Conservation (phyloP, 1,284 basidiomycete genomes). For the Prillingera fragicola region DNA sequence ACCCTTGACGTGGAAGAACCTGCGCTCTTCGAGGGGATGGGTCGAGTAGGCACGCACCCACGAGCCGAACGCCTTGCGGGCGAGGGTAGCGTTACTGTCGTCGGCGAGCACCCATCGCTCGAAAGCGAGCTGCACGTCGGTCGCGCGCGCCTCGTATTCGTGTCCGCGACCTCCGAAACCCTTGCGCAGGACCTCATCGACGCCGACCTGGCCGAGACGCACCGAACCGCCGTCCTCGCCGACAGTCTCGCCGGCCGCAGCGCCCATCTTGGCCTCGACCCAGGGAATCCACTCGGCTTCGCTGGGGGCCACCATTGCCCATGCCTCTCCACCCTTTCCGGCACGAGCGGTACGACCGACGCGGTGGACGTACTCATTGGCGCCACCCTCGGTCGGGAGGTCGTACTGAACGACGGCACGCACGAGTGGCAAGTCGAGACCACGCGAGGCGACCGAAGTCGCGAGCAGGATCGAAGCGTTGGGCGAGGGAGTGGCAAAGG, state of each 20-base stretch:
- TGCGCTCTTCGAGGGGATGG: slow-evolving; percentile 89
- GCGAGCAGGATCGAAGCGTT: slow-evolving; percentile 72
- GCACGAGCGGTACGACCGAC: slow-evolving; percentile 96
- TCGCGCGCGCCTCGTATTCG: slow-evolving; percentile 86
- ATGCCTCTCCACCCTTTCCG: slow-evolving; percentile 79
- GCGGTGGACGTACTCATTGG: slow-evolving; percentile 93
- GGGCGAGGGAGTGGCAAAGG: slow-evolving; percentile 58
- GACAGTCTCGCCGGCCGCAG: slow-evolving; percentile 19
- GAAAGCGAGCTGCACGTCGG: slow-evolving; percentile 89
- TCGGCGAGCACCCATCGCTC: slow-evolving; percentile 84
- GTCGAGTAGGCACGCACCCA: slow-evolving; percentile 97
- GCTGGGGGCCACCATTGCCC: slow-evolving; percentile 79
- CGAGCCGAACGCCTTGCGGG: slow-evolving; percentile 81
- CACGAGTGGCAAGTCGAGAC: slow-evolving; percentile 94
- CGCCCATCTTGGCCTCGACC: slow-evolving; percentile 70
- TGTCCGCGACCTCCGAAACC: slow-evolving; percentile 78
- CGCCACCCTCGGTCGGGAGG: slow-evolving; percentile 92
- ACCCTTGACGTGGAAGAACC: slow-evolving; percentile 89
- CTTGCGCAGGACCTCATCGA: slow-evolving; percentile 65
- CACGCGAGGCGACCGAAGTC: slow-evolving; percentile 94
- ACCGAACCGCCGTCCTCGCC: slow-evolving; percentile 48
- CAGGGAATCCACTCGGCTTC: slow-evolving; percentile 84
- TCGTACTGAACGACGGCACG: slow-evolving; percentile 94
- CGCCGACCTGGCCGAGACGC: slow-evolving; percentile 57
- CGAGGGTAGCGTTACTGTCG: slow-evolving; percentile 68